Evolutionary conservation across 768 basidiomycete species (phyloP), one percentile per base, ranked within the genome.

Genomic region (Panellus pusillus): DNA sequence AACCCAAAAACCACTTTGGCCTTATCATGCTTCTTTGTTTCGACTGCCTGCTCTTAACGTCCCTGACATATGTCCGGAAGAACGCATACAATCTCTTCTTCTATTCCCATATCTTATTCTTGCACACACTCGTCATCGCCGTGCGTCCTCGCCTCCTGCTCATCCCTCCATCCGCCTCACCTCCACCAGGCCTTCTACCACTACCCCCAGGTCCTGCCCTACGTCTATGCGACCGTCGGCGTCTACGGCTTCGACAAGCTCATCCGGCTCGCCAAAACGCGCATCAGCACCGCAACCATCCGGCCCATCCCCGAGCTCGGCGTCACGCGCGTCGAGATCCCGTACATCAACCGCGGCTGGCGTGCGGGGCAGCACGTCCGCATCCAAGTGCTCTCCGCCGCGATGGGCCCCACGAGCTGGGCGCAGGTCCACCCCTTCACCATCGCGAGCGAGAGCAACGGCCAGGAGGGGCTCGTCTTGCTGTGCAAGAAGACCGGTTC

Each of bases 351-450:
- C 55, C 65, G 78, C 4, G 91, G 91, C 31, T 93, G 91, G 91
- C 78, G 86, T 19, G 79, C 89, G 1, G 89, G 92, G 1, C 92
- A 93, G 63, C 91, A 93, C 63, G 80, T 93, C 20, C 81, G 90
- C n/a, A 52, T 95, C 2, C 79, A 87, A 12, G 69, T 89, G 1
- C 69, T 87, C 14, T 79, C 81, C 1, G 64, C 72, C 4, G 73
- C 74, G 6, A 75, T 87, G 73, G 85, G 86, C 5, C 66, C 73
- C 66, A 66, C 71, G 35, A 79, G 79, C 12, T 82, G 82, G 76
- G 68, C 78, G 8, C 85, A 91, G 64, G 68, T 73, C 1, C 92
- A 94, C 60, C 91, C 90, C 0, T 93, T 93, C 69, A 90, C 91
- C 2, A 89, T 93, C 55, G 84, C 89, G 4, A 86, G 81, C 52